These are phyloP conservation scores for Aspergillus bertholletiae DNA, from an alignment of 495 filamentous ascomycete species.

Conservation along the genomic window DNA sequence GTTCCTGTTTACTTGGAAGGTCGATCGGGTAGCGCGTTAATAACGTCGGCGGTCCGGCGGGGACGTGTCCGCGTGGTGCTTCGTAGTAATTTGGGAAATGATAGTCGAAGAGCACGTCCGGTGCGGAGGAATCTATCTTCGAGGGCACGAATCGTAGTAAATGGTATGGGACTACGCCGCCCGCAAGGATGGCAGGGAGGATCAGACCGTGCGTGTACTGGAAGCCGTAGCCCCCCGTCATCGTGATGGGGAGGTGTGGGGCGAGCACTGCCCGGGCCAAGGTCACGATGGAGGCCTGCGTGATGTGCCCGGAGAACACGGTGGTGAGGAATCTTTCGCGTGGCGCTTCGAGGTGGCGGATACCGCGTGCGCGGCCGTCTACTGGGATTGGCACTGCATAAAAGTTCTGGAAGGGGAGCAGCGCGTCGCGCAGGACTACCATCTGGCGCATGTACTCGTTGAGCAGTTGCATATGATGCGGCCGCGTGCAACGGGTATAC, in stretches of 20 bases:
- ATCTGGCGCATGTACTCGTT: conserved; percentile 38
- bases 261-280: conserved; percentile 23
- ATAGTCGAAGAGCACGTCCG: conserved; percentile 24
- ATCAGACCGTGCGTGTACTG: conserved; percentile 28
- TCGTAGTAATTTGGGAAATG: conserved; percentile 25
- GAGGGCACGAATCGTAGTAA: conserved; percentile 27
- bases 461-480: conserved; percentile 30
- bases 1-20: neutral
- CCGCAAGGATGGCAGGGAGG: conserved; percentile 22
- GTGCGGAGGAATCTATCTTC: conserved; percentile 4
- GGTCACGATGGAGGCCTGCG: conserved; percentile 15
- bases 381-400: conserved; percentile 25
- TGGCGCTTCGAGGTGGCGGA: conserved; percentile 18
- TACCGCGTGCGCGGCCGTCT: conserved; percentile 13
- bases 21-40: neutral
- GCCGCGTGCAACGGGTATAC: conserved; percentile 22
- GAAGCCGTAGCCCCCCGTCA: conserved; percentile 24
- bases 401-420: conserved; percentile 32
- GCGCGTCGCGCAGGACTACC: conserved; percentile 29
- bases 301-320: conserved; percentile 19
- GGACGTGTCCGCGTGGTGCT: conserved; percentile 22
- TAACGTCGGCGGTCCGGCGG: neutral
- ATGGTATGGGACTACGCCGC: conserved; percentile 13
- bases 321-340: conserved; percentile 22
- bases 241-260: conserved; percentile 6